phyloP scores from a whole-genome alignment of 1,284 basidiomycete species.

The Fomes fomentarius region DNA sequence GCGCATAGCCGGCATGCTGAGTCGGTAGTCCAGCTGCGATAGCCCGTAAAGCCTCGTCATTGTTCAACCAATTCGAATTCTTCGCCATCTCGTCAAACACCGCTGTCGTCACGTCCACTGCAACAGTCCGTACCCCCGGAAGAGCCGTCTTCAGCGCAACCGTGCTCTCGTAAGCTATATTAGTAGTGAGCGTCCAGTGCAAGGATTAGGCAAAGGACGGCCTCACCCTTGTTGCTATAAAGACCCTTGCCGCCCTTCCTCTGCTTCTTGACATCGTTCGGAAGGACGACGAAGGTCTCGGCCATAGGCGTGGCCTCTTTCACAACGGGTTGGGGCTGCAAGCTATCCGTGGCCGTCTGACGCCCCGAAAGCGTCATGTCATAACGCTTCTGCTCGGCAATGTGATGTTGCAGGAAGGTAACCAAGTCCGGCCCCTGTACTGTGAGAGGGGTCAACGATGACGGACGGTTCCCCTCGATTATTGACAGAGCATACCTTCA shows the following conservation, averaged over 20 bases:
- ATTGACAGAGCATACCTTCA: constrained; percentile 52
- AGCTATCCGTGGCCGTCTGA: constrained; percentile 41
- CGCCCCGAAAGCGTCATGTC: constrained; percentile 66
- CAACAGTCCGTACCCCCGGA: constrained; percentile 66
- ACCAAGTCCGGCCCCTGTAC: constrained; percentile 75
- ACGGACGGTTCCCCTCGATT: not conserved
- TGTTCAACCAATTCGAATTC: constrained; percentile 64
- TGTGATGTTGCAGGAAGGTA: constrained; percentile 71
- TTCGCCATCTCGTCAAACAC: constrained; percentile 67
- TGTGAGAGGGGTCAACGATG: constrained; percentile 29
- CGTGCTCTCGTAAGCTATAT: constrained; percentile 59
- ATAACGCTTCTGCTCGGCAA: constrained; percentile 77
- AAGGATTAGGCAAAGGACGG: not conserved
- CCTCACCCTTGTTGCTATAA: constrained; percentile 65
- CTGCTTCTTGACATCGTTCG: constrained; percentile 73
- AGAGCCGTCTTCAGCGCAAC: constrained; percentile 58
- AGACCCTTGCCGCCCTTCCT: constrained; percentile 72
- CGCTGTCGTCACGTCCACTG: constrained; percentile 62
- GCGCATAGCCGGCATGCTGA: constrained; percentile 59
- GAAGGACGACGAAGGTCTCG: constrained; percentile 67
- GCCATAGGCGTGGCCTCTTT: constrained; percentile 48
- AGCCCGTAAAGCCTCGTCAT: constrained; percentile 74
- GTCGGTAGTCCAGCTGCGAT: constrained; percentile 57
- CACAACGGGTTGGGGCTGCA: constrained; percentile 31
- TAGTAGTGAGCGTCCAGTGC: not conserved